Conservation (phyloP, 345 rosid species). For the Brassica rapa region DNA sequence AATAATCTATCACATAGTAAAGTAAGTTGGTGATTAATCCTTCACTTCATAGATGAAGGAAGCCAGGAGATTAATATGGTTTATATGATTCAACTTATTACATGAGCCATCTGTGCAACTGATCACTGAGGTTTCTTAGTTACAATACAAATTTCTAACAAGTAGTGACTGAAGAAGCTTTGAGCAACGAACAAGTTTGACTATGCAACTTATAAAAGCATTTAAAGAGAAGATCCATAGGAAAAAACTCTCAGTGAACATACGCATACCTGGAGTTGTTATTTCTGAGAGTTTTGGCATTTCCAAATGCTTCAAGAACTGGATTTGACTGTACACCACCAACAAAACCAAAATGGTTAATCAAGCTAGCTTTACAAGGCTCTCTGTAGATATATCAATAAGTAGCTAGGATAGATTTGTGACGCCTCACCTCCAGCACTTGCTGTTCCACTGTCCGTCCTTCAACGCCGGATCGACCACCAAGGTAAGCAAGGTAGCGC, state of each 20-base stretch:
- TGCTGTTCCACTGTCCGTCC: conserved; percentile 99
- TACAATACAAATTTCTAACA: background rate
- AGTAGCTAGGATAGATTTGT: conserved; percentile 13
- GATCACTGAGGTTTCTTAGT: background rate
- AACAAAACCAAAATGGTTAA: conserved; percentile 35
- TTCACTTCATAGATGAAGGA: conserved; percentile 13
- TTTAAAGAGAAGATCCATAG: background rate
- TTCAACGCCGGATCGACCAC: conserved; percentile 99
- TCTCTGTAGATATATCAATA: background rate
- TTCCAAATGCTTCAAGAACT: conserved; percentile 99
- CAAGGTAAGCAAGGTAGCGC: conserved; percentile 97
- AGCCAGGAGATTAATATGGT: conserved; percentile 8
- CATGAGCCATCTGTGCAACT: conserved; percentile 16
- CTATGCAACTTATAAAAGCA: conserved; percentile 1
- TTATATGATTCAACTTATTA: background rate
- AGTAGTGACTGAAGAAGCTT: conserved; percentile 1
- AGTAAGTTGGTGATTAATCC: too few species aligned
- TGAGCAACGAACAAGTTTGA: conserved; percentile 19
- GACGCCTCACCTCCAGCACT: conserved; percentile 86
- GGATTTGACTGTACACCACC: conserved; percentile 84
- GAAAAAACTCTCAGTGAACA: conserved; percentile 22
- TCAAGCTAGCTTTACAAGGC: conserved; percentile 30
- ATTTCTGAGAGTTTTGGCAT: conserved; percentile 97
- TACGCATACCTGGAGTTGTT: conserved; percentile 87
- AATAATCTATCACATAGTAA: background rate